Percentiles rank a stretch among this genome's conserved stretches.
phyloP scores from a whole-genome alignment of 768 basidiomycete genomes.

The Cubamyces sp. region DNA sequence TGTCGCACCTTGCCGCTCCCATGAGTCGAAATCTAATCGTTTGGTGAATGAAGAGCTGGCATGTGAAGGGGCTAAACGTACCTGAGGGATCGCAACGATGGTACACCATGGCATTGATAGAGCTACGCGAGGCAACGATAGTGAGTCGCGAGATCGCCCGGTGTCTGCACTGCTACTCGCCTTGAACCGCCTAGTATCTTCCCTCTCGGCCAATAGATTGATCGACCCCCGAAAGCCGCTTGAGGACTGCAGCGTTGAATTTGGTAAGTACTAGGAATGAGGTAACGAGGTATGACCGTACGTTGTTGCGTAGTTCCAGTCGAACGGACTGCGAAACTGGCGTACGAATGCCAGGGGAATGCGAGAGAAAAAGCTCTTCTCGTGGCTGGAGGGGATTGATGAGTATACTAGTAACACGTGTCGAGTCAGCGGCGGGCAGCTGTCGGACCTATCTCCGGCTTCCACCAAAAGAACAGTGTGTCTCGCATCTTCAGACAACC shows the following conservation, averaged over 20 bases:
- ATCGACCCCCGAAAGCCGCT: constrained; percentile 16
- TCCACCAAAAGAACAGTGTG: constrained; percentile 60
- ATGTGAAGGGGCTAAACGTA: not conserved
- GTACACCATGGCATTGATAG: constrained; percentile 34
- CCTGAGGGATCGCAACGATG: constrained; percentile 32
- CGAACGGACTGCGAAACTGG: constrained; percentile 50
- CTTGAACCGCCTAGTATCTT: constrained; percentile 34
- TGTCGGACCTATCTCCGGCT: constrained; percentile 60
- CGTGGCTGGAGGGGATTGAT: constrained; percentile 17
- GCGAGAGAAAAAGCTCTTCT: constrained; percentile 22
- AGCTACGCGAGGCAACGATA: constrained; percentile 16
- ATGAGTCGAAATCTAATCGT: constrained; percentile 30
- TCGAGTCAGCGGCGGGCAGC: too few relatives aligned
- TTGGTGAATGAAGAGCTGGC: not conserved
- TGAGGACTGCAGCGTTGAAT: constrained; percentile 24
- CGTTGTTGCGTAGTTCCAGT: constrained; percentile 38
- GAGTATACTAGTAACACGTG: too few relatives aligned
- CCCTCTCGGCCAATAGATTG: constrained; percentile 31
- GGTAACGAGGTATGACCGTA: not conserved
- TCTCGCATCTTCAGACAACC: constrained; percentile 55
- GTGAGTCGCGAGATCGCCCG: too few relatives aligned
- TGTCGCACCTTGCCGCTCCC: constrained; percentile 27
- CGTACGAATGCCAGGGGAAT: constrained; percentile 26
- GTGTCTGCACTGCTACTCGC: too few relatives aligned
- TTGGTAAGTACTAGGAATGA: too few relatives aligned